Base-by-base conservation (phyloP, 2,329 filamentous ascomycete genomes). In the Sclerotinia borealis region DNA sequence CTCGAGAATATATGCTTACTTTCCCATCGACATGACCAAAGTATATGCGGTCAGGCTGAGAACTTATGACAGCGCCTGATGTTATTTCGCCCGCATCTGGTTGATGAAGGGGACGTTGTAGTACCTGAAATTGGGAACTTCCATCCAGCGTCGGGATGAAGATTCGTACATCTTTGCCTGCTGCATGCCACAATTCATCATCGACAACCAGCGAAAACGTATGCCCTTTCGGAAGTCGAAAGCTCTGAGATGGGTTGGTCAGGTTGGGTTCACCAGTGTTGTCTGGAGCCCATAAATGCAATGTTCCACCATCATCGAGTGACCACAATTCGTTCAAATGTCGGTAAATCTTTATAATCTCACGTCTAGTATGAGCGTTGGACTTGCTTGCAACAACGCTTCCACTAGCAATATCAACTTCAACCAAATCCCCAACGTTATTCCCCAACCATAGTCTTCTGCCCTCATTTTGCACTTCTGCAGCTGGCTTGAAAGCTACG, bases 21-120 rank as follows among this genome's bases (percentile, higher is more conserved):
- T 97, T 97, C 54, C 95, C 95, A 75, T 99, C 95, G 15, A 85
- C 86, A 74, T 99, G 95, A 1, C 95, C 95, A 69, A 99, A 89
- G 75, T 92, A 96, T 1, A 96, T 87, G 66, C 88, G 87, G 63
- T 90, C 90, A 0, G 89, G 87, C 51, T 93, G 85, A 29, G 87
- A 87, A 58, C 85, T 88, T 37, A 96, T 81, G 60, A 88, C 82
- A 2, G 93, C 85, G 6, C 92, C 93, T 0, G 91, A 91, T 1
- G 91, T 96, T 17, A 99, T 86, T 66, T 98, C 93, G 17, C 93
- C 93, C 11, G 90, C 87, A 63, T 87, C 87, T 19, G 89, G 84
- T 59, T 90, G 85, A 17, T 82, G 78, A 1, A 98, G 76, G 1
- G 92, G 88, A 47, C 86, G 82, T 63, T 88, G 82, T 22, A 92